Conservation (phyloP, 192 early-diverging fungal genomes). For the Piromyces sp. region DNA sequence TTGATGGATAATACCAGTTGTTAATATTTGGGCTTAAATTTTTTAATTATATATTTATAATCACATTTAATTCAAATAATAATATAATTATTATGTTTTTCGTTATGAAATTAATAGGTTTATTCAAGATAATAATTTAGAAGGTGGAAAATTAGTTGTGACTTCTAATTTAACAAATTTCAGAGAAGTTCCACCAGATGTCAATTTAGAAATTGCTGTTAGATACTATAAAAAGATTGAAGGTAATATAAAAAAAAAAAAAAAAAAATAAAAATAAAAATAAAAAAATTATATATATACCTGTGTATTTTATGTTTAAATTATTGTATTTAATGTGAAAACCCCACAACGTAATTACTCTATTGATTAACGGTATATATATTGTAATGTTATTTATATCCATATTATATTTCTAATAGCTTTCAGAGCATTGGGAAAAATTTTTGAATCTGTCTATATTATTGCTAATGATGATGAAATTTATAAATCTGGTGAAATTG, state of each 20-base stretch:
- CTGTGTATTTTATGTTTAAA: no score
- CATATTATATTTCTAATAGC: slow-evolving; percentile 18
- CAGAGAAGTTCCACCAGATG: slow-evolving; percentile 6
- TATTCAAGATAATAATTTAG: background rate
- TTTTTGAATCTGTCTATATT: slow-evolving; percentile 36
- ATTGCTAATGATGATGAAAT: slow-evolving; percentile 4
- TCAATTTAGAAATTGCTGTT: slow-evolving; percentile 21
- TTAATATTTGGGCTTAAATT: no score
- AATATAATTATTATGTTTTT: no score
- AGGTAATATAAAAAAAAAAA: slow-evolving; percentile 17
- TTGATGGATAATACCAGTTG: no score
- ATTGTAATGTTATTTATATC: background rate
- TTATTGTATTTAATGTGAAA: no score
- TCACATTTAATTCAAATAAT: no score
- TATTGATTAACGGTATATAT: no score
- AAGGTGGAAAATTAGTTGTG: background rate
- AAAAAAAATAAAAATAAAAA: background rate
- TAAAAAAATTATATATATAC: background rate
- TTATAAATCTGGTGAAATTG: slow-evolving; percentile 11
- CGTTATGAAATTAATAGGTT: no score
- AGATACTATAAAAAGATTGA: slow-evolving; percentile 47
- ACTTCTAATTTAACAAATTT: background rate
- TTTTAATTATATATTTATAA: no score
- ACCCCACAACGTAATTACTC: no score
- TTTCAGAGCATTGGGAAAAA: slow-evolving; percentile 53